These are phyloP conservation scores for Amauroascus niger DNA, from an alignment of 2,329 filamentous ascomycete genomes.

Conservation along the genomic window DNA sequence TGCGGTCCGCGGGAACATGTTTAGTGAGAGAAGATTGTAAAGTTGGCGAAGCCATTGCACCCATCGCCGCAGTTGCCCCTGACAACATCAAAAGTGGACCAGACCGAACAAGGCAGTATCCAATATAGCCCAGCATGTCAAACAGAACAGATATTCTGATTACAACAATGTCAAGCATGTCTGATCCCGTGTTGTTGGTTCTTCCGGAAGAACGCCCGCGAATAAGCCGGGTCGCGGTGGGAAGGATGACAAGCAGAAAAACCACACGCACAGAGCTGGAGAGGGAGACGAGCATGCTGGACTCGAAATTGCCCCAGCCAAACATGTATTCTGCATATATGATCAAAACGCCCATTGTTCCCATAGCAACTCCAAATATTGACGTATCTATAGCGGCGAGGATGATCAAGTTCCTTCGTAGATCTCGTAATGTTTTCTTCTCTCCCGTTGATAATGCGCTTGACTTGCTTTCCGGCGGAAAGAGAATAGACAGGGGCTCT, in stretches of 20 bases:
- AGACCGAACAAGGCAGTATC: conserved; percentile 58
- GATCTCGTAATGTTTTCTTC: conserved; percentile 46
- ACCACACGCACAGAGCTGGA: conserved; percentile 67
- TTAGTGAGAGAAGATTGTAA: conserved; percentile 80
- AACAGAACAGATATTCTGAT: conserved; percentile 66
- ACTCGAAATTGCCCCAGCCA: conserved; percentile 70
- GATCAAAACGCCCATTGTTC: conserved; percentile 68
- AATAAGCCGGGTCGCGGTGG: conserved; percentile 65
- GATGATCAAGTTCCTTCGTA: conserved; percentile 73
- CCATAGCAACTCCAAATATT: conserved; percentile 72
- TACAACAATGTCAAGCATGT: conserved; percentile 65
- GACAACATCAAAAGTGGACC: conserved; percentile 58
- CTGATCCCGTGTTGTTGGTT: conserved; percentile 56
- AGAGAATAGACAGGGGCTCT: conserved; percentile 66
- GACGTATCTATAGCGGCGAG: conserved; percentile 73
- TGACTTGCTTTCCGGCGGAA: conserved; percentile 45
- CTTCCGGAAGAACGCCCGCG: conserved; percentile 35
- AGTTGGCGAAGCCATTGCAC: conserved; percentile 76
- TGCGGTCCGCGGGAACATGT: conserved; percentile 71
- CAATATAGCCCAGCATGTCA: conserved; percentile 64
- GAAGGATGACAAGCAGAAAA: conserved; percentile 64
- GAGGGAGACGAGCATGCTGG: conserved; percentile 70
- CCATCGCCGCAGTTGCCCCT: conserved; percentile 64
- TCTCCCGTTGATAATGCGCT: conserved; percentile 37
- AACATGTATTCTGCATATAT: conserved; percentile 76